Percentiles rank a stretch among this genome's conserved stretches.
phyloP scores from a whole-genome alignment of 83 land plant species.

The Isoetes engelmannii region DNA sequence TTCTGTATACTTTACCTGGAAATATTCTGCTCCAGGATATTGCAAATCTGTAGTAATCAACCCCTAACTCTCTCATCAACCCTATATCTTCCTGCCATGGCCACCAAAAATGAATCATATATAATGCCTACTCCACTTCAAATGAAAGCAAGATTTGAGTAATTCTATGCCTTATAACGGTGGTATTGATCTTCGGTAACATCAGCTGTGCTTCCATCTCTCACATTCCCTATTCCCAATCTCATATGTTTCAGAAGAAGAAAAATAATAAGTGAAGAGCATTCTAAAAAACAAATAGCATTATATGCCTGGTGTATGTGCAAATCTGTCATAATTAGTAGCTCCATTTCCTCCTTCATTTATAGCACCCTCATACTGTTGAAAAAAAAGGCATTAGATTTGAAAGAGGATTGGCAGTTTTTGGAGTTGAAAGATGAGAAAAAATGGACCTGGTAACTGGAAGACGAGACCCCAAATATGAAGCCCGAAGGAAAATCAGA shows the following conservation, averaged over 20 bases:
- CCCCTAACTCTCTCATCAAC: slow-evolving; percentile 1
- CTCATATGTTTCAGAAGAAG: background rate
- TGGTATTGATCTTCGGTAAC: slow-evolving; percentile 4
- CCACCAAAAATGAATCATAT: background rate
- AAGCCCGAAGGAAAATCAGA: background rate
- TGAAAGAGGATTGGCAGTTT: background rate
- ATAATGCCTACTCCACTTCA: background rate
- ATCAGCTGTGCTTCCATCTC: slow-evolving; percentile 4
- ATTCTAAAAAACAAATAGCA: background rate
- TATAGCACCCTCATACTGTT: slow-evolving; percentile 5
- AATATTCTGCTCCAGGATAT: slow-evolving; percentile 2
- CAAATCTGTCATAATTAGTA: background rate
- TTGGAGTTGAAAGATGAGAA: background rate
- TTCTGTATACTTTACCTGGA: background rate
- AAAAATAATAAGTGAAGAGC: background rate
- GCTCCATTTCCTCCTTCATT: background rate
- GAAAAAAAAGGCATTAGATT: no score
- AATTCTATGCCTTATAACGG: background rate
- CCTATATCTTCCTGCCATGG: slow-evolving; percentile 1
- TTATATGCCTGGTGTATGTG: background rate
- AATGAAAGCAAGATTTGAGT: background rate
- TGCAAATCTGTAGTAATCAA: slow-evolving; percentile 4
- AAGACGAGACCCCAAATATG: slow-evolving; percentile 5
- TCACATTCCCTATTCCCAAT: background rate
- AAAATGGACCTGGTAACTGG: slow-evolving; percentile 2